Conservation (phyloP, 2,329 filamentous ascomycete species). For the Trichoderma lentiforme region DNA sequence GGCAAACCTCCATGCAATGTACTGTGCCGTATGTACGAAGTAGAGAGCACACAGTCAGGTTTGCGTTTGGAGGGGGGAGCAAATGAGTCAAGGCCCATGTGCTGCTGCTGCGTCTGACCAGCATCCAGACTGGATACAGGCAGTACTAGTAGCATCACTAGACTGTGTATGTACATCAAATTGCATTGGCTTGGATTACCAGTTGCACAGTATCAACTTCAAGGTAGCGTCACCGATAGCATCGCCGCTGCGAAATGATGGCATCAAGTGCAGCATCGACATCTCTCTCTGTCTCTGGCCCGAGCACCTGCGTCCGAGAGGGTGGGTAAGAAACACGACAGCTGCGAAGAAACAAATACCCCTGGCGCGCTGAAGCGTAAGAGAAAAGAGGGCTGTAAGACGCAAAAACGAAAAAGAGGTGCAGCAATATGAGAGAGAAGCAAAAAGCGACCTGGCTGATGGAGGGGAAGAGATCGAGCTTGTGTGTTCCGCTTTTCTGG, state of each 20-base stretch:
- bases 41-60: background rate
- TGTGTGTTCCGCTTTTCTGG: background rate
- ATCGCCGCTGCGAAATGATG: background rate
- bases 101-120: background rate
- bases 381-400: background rate
- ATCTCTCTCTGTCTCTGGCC: background rate
- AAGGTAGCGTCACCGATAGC: background rate
- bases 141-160: background rate
- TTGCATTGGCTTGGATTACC: background rate
- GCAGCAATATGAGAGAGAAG: background rate
- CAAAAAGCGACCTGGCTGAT: background rate
- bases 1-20: background rate
- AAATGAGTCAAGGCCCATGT: background rate
- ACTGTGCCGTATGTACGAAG: background rate
- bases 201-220: background rate
- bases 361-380: background rate
- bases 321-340: conserved; percentile 4
- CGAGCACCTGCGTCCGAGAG: background rate
- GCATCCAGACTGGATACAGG: background rate
- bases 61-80: background rate
- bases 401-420: background rate
- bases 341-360: background rate
- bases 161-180: background rate
- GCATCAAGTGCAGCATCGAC: background rate
- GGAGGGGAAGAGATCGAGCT: background rate